These are phyloP conservation scores for Candida nitratophila DNA, from an alignment of 805 yeast genomes.

Conservation along the genomic window DNA sequence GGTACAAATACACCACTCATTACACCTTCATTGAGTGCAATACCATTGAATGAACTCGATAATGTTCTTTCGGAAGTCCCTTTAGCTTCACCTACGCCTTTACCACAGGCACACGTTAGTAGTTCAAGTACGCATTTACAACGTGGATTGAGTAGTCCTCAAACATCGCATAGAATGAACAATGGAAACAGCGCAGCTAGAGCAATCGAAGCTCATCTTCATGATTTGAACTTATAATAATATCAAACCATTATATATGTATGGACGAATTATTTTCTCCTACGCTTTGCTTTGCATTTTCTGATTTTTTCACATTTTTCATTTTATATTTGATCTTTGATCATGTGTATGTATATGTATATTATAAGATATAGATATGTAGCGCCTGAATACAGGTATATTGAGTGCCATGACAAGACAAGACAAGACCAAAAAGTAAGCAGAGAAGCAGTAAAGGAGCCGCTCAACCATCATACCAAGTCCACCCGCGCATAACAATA, in stretches of 20 bases:
- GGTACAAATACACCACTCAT: slow-evolving; percentile 10
- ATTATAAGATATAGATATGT: too few relatives aligned
- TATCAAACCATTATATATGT: too few relatives aligned
- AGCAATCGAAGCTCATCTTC: neutral
- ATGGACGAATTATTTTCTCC: too few relatives aligned
- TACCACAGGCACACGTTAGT: neutral
- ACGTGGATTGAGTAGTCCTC: neutral
- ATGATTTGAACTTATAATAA: neutral
- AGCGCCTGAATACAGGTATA: too few relatives aligned
- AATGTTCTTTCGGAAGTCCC: slow-evolving; percentile 12
- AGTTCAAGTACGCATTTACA: neutral
- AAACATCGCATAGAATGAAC: neutral
- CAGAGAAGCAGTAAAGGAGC: neutral
- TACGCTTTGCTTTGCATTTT: too few relatives aligned
- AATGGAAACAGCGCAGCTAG: too few relatives aligned
- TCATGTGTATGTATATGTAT: too few relatives aligned
- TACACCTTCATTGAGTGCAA: slow-evolving; percentile 3
- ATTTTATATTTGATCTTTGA: too few relatives aligned
- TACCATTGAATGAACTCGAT: slow-evolving; percentile 7
- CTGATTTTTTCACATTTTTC: too few relatives aligned
- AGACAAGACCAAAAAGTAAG: neutral
- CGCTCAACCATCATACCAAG: neutral
- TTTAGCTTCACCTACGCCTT: neutral
- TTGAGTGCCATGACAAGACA: too few relatives aligned
- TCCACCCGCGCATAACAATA: neutral